Conservation (phyloP, 2,329 filamentous ascomycete genomes). For the Sporothrix pallida region DNA sequence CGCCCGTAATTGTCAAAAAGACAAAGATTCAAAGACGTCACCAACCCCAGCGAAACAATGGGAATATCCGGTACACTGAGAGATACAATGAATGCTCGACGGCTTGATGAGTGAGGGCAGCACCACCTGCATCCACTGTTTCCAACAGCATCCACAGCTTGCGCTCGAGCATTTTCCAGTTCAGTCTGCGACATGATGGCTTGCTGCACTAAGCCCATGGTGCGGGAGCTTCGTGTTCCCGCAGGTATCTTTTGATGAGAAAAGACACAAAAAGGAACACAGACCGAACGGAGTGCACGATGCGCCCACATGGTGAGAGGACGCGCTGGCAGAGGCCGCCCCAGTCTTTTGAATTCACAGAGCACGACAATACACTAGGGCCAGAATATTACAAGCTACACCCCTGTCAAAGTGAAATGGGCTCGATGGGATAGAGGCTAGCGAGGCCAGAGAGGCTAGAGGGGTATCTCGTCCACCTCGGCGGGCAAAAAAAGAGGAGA, state of each 20-base stretch:
- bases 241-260: too few species aligned
- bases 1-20: too few species aligned
- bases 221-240: not conserved
- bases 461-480: too few species aligned
- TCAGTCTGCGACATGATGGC: not conserved
- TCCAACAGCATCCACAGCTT: too few species aligned
- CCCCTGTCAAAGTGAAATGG: conserved; percentile 18
- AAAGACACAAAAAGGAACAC: too few species aligned
- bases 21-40: not conserved
- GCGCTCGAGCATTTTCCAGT: not conserved
- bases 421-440: not conserved
- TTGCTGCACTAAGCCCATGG: conserved; percentile 17
- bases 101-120: conserved; percentile 17
- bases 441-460: not conserved
- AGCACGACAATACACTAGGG: too few species aligned
- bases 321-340: not conserved
- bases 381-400: conserved; percentile 14
- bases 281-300: not conserved
- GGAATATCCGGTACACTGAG: not conserved
- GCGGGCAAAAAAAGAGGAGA: not conserved
- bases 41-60: not conserved
- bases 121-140: too few species aligned
- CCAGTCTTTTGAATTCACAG: not conserved
- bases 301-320: not conserved
- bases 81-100: too few species aligned